Evolutionary conservation across 768 basidiomycete species (phyloP), one percentile per base, ranked within the genome.

Genomic region (Zangia roseola): DNA sequence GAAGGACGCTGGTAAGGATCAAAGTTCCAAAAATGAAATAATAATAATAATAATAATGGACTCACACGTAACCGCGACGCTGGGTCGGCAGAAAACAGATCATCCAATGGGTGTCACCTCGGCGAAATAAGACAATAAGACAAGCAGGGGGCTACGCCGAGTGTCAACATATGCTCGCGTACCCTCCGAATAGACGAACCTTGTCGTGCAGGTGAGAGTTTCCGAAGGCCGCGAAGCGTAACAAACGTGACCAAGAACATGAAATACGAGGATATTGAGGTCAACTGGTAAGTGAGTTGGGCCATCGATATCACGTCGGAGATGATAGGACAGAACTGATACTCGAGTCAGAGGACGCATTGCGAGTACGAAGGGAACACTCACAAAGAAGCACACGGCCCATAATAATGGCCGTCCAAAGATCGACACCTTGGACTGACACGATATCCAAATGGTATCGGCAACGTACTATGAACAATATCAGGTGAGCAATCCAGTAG

Each of bases 361-460:
- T 26, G 26, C 6, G 2, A 13, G 17, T 2, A 25, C 17, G 14
- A 19, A 43, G 4, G 24, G 31, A 21, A 3, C 5, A 21, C 61
- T 48, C 36, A 62, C 61, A 45, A 62, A 62, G 39, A 62, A 62
- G 28, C 34, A 55, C 41, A 62, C 3, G 3, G 53, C 59, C 51
- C 56, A 61, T 25, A 43, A 16, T 5, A 64, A 2, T 23, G 50
- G 47, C 0, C 43, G 45, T 28, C 26, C 40, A 30, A 45, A 43
- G 6, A 49, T 17, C 2, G n/a, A 31, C 10, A 52, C 28, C 13
- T 20, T 40, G n/a, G 38, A 31, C 41, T 52, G 47, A 21, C 45
- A 46, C 12, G 41, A n/a, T 3, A 25, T 24, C 58, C 46, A 47
- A 20, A 49, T n/a, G 16, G 33, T 19, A 23, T 58, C 47, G 0